Percentiles rank a stretch among this genome's conserved stretches.
Conservation (phyloP, 2,329 filamentous ascomycete species). For the Stagonosporopsis cucurbitacearum region DNA sequence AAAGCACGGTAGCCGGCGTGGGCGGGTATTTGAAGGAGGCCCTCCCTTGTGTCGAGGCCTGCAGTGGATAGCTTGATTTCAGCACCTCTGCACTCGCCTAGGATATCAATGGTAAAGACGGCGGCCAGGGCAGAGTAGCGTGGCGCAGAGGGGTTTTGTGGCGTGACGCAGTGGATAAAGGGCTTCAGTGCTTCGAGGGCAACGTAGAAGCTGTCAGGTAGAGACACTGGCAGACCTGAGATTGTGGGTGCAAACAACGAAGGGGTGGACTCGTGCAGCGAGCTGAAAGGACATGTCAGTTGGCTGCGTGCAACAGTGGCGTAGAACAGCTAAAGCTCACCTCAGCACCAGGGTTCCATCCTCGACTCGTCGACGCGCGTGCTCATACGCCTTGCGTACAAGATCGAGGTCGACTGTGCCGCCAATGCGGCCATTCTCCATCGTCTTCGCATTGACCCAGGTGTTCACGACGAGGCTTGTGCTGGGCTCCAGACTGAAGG, state of each 20-base stretch:
- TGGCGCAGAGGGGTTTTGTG: slow-evolving; percentile 83
- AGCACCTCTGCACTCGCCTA: slow-evolving; percentile 78
- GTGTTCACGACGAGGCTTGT: slow-evolving; percentile 95
- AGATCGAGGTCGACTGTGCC: slow-evolving; percentile 82
- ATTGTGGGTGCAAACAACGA: slow-evolving; percentile 84
- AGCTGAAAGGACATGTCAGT: slow-evolving; percentile 60
- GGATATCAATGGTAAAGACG: slow-evolving; percentile 79
- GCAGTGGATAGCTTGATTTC: slow-evolving; percentile 81
- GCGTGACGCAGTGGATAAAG: slow-evolving; percentile 86
- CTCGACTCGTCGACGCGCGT: slow-evolving; percentile 90
- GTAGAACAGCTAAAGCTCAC: slow-evolving; percentile 58
- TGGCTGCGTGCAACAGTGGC: not conserved
- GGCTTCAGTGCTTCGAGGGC: slow-evolving; percentile 82
- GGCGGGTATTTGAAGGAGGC: slow-evolving; percentile 79
- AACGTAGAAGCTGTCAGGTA: slow-evolving; percentile 77
- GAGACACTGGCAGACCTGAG: slow-evolving; percentile 76
- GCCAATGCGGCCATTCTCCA: slow-evolving; percentile 72
- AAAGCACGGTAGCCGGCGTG: slow-evolving; percentile 89
- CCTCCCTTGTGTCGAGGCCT: slow-evolving; percentile 83
- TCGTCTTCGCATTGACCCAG: slow-evolving; percentile 82
- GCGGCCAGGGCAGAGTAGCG: slow-evolving; percentile 82
- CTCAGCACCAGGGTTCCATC: slow-evolving; percentile 91
- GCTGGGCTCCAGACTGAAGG: slow-evolving; percentile 87
- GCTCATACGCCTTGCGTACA: slow-evolving; percentile 88
- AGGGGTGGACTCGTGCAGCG: slow-evolving; percentile 85